Evolutionary conservation across 2,329 filamentous ascomycete species (phyloP).

Genomic region (Thermoascus crustaceus): DNA sequence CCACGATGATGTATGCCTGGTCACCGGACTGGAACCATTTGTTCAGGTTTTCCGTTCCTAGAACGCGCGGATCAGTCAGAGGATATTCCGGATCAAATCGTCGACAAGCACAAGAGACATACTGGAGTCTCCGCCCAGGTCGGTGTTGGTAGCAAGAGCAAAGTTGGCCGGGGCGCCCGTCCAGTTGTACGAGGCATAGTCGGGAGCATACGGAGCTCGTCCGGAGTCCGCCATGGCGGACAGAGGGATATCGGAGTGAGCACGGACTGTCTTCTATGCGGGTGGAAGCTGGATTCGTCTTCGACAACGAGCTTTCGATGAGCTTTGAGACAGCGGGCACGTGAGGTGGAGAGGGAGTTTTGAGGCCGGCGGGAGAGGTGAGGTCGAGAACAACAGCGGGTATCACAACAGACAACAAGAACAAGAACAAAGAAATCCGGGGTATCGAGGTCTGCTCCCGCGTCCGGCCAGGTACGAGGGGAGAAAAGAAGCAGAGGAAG

Average conservation of each 20-base stretch:
- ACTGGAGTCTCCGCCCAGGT: slow-evolving; percentile 71
- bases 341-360: background rate
- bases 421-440: background rate
- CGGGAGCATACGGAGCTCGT: slow-evolving; percentile 26
- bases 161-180: slow-evolving; percentile 39
- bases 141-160: slow-evolving; percentile 42
- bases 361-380: background rate
- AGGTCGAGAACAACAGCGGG: background rate
- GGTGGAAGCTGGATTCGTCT: background rate
- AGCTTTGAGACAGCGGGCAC: background rate
- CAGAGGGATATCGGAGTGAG: slow-evolving; percentile 5
- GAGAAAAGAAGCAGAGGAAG: background rate
- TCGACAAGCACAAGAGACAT: slow-evolving; percentile 40
- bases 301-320: background rate
- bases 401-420: background rate
- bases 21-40: slow-evolving; percentile 92
- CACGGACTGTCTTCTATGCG: background rate
- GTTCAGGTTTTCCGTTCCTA: slow-evolving; percentile 81
- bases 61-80: slow-evolving; percentile 7
- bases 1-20: slow-evolving; percentile 84
- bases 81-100: too few relatives aligned
- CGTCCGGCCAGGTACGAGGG: too few relatives aligned
- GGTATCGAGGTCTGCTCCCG: background rate
- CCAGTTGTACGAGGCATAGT: slow-evolving; percentile 44
- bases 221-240: slow-evolving; percentile 20